phyloP scores from a whole-genome alignment of 192 early-diverging fungal species.

The Anaeromyces robustus region DNA sequence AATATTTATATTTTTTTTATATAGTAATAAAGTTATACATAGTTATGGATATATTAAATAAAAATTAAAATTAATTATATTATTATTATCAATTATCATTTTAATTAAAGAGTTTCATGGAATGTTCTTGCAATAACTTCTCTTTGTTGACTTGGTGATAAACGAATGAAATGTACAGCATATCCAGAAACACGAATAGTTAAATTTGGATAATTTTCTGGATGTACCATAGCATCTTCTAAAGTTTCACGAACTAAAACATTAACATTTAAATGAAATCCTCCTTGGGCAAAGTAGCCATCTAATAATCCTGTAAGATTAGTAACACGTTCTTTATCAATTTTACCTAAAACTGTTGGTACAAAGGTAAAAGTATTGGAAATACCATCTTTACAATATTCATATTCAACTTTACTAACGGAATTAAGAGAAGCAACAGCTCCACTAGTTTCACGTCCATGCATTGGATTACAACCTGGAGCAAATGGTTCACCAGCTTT shows the following conservation, averaged over 20 bases:
- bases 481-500: slow-evolving; percentile 7
- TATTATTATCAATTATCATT: too few species aligned
- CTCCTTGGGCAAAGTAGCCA: slow-evolving; percentile 6
- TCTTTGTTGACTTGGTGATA: slow-evolving; percentile 7
- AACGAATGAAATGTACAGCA: slow-evolving; percentile 5
- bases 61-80: too few species aligned
- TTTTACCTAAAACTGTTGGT: slow-evolving; percentile 3
- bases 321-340: slow-evolving; percentile 1
- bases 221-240: slow-evolving; percentile 8
- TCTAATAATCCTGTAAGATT: neutral
- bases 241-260: slow-evolving; percentile 7
- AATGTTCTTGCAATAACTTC: slow-evolving; percentile 9
- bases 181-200: slow-evolving; percentile 10
- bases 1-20: too few species aligned
- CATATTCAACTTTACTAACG: slow-evolving; percentile 10
- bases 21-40: too few species aligned
- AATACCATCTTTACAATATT: slow-evolving; percentile 7
- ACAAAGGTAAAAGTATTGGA: slow-evolving; percentile 10
- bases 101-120: too few species aligned
- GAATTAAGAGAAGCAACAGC: slow-evolving; percentile 9
- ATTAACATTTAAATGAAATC: slow-evolving; percentile 9
- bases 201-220: slow-evolving; percentile 11
- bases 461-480: slow-evolving; percentile 10
- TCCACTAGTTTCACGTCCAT: slow-evolving; percentile 6
- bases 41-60: too few species aligned